Percentiles rank a stretch among this genome's conserved stretches.
phyloP scores from a whole-genome alignment of 495 filamentous ascomycete genomes.

The Articulospora tetracladia region DNA sequence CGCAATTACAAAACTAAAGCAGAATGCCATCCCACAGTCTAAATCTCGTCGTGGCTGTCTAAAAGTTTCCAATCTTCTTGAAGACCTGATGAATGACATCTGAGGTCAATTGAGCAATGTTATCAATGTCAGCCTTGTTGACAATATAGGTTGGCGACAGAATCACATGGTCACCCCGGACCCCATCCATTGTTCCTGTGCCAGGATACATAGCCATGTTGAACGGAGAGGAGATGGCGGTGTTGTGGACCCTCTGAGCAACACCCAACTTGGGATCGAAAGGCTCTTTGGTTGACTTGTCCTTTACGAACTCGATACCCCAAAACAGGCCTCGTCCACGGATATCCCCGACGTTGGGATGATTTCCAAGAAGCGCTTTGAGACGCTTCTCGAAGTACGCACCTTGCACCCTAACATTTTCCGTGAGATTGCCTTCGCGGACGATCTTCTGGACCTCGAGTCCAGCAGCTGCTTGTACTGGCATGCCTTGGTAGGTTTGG shows the following conservation, averaged over 20 bases:
- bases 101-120: conserved; percentile 47
- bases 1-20: not conserved
- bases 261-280: conserved; percentile 41
- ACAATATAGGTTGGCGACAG: conserved; percentile 73
- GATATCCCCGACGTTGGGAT: conserved; percentile 60
- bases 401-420: conserved; percentile 50
- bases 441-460: conserved; percentile 59
- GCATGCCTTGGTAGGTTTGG: conserved; percentile 62
- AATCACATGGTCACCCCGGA: conserved; percentile 69
- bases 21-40: not conserved
- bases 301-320: conserved; percentile 55
- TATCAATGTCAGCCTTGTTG: conserved; percentile 56
- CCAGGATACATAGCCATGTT: conserved; percentile 69
- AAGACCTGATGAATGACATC: conserved; percentile 23
- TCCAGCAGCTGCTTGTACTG: conserved; percentile 55
- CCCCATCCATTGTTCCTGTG: conserved; percentile 62
- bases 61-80: conserved; percentile 11
- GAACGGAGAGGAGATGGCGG: conserved; percentile 45
- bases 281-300: conserved; percentile 41
- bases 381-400: conserved; percentile 42
- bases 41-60: not conserved
- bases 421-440: conserved; percentile 46
- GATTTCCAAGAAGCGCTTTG: conserved; percentile 34
- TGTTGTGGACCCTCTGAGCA: conserved; percentile 47
- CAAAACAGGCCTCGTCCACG: conserved; percentile 62